These are phyloP conservation scores for Ceratobasidium sp. DNA, from an alignment of 1,284 basidiomycete species.

Conservation along the genomic window DNA sequence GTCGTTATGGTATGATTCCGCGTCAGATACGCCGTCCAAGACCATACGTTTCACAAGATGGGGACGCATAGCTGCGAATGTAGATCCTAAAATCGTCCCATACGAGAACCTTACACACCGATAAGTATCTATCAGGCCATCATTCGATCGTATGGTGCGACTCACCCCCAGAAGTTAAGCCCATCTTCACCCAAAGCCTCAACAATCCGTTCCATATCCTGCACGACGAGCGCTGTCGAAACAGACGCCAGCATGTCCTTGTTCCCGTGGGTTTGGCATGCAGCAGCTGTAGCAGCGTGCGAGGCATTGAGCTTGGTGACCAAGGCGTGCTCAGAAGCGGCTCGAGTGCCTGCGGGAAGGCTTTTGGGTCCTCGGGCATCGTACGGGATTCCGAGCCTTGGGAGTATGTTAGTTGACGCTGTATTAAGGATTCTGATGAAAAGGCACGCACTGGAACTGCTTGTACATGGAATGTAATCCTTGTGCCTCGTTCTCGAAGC, in stretches of 20 bases:
- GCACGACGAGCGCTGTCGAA: slow-evolving; percentile 20
- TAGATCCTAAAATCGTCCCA: slow-evolving; percentile 50
- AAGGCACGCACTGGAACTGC: slow-evolving; percentile 4
- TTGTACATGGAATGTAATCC: slow-evolving; percentile 25
- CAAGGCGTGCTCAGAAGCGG: slow-evolving; percentile 3
- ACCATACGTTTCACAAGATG: slow-evolving; percentile 48
- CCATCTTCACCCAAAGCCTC: slow-evolving; percentile 34
- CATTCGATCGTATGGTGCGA: not conserved
- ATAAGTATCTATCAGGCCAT: not conserved
- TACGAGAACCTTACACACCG: slow-evolving; percentile 43
- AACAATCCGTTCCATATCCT: slow-evolving; percentile 34
- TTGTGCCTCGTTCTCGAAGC: slow-evolving; percentile 17
- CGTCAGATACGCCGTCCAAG: slow-evolving; percentile 47
- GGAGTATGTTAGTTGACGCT: too few relatives aligned
- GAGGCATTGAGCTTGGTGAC: not conserved
- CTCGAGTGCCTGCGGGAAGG: slow-evolving; percentile 18
- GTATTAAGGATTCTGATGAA: too few relatives aligned
- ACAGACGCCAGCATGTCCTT: slow-evolving; percentile 20
- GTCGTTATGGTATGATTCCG: slow-evolving; percentile 46
- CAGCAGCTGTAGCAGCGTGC: not conserved
- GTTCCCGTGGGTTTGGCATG: slow-evolving; percentile 21
- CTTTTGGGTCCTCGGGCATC: slow-evolving; percentile 10
- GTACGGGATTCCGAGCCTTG: slow-evolving; percentile 24
- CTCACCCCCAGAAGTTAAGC: slow-evolving; percentile 49
- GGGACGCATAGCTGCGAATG: slow-evolving; percentile 45